Base-by-base conservation (phyloP, 2,329 filamentous ascomycete genomes). In the Curvularia sp. region DNA sequence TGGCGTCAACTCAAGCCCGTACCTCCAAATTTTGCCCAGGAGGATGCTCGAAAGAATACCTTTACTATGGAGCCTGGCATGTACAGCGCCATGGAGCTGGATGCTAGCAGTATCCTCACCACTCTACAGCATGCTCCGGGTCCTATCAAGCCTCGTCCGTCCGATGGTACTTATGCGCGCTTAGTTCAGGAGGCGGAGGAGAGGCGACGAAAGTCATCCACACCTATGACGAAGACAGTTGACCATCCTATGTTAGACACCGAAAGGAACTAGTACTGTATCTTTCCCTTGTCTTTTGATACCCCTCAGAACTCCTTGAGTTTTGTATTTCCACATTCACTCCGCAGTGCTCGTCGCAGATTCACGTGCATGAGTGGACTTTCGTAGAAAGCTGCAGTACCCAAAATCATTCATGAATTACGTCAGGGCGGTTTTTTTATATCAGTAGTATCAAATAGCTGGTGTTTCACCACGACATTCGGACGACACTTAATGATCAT, bases 1-100 rank as follows among this genome's bases (percentile, higher is more conserved):
- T 77, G 74, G 73, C 65, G 63, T 42, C 70, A 68, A 35, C 64
- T 77, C 24, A 70, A 69, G 46, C 70, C 72, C 1, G 64, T 75
- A 8, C 53, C 65, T 15, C 56, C 52, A 30, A 60, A 60, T 6
- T 58, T 62, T 39, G 39, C 53, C 12, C 60, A 57, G 10, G 55
- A 60, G 20, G 58, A 64, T 22, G 48, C 43, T 13, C 64, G 65
- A 18, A 61, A 61, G 18, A 71, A 72, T 48, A 67, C 68, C 0
- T 62, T 75, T 24, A 69, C 68, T 4, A 68, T 68, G 56, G 61
- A 69, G 28, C 67, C 68, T 18, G 65, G 69, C n/a, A 69, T 64
- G 50, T 77, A 75, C 51, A 77, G 75, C 48, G 74, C 73, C 3
- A 68, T 77, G 58, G 75, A 77, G 57, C 65, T 77, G 9, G 75